Evolutionary conservation across 2,329 filamentous ascomycete species (phyloP).

Genomic region (Metarhizium guizhouense): DNA sequence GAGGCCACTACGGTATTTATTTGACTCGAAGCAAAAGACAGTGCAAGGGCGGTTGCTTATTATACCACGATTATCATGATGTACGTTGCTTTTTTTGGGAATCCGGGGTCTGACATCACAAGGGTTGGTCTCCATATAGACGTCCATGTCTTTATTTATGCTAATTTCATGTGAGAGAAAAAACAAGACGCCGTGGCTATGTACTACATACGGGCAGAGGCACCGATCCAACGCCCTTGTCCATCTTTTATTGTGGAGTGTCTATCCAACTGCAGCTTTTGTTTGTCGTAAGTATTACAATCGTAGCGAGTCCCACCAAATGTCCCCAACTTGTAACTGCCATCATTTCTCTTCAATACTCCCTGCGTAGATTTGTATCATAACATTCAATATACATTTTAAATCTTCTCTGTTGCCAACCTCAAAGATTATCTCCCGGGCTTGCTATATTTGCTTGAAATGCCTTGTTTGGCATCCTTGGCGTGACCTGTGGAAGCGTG

Average conservation of each 20-base stretch:
- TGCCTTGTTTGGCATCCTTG: slow-evolving; percentile 28
- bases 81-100: neutral
- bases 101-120: neutral
- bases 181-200: neutral
- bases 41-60: neutral
- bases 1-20: neutral
- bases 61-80: neutral
- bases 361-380: neutral
- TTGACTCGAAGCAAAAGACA: neutral
- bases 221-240: neutral
- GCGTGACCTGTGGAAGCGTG: slow-evolving; percentile 30
- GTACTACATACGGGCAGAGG: neutral
- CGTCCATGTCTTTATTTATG: neutral
- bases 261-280: neutral
- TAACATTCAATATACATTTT: neutral
- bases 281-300: neutral
- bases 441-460: slow-evolving; percentile 23
- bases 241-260: neutral
- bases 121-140: slow-evolving; percentile 19
- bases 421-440: slow-evolving; percentile 25
- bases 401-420: neutral
- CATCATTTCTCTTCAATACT: neutral
- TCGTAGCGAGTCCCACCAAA: neutral
- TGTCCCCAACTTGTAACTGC: neutral
- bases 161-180: slow-evolving; percentile 3